These are phyloP conservation scores for Fragosphaeria purpurea DNA, from an alignment of 2,329 filamentous ascomycete species.

Conservation along the genomic window DNA sequence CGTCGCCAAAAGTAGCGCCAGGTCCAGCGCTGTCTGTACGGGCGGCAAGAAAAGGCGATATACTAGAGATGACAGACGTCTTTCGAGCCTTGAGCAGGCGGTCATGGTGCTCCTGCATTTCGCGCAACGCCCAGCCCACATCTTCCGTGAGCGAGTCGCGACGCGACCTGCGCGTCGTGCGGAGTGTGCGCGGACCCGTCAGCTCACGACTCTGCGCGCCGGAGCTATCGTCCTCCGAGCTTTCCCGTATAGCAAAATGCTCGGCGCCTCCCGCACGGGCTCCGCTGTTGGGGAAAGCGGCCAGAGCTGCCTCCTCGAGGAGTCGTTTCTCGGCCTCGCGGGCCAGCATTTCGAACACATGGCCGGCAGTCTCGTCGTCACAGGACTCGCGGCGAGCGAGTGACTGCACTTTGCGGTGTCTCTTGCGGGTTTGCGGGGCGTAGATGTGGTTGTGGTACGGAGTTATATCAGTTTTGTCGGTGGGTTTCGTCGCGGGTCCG, in stretches of 20 bases:
- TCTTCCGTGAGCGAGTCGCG: conserved; percentile 54
- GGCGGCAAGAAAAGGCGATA: conserved; percentile 2
- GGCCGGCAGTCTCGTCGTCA: conserved; percentile 65
- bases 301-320: conserved; percentile 59
- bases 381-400: conserved; percentile 56
- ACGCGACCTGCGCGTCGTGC: conserved; percentile 22
- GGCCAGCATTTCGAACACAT: conserved; percentile 69
- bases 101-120: conserved; percentile 71
- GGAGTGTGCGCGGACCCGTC: conserved; percentile 1
- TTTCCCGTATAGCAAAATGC: conserved; percentile 59
- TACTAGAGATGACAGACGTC: neutral
- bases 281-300: conserved; percentile 65
- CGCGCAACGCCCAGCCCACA: conserved; percentile 63
- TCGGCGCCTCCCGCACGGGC: conserved; percentile 59
- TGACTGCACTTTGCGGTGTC: conserved; percentile 25
- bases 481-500: conserved; percentile 50
- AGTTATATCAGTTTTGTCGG: conserved; percentile 63
- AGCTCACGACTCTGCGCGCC: conserved; percentile 11
- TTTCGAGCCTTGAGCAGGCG: conserved; percentile 40
- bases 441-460: conserved; percentile 54
- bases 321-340: conserved; percentile 72
- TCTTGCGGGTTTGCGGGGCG: conserved; percentile 35
- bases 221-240: conserved; percentile 45
- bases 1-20: neutral
- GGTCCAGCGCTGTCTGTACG: neutral